phyloP scores from a whole-genome alignment of 495 filamentous ascomycete species.

The Trichoderma gamsii region DNA sequence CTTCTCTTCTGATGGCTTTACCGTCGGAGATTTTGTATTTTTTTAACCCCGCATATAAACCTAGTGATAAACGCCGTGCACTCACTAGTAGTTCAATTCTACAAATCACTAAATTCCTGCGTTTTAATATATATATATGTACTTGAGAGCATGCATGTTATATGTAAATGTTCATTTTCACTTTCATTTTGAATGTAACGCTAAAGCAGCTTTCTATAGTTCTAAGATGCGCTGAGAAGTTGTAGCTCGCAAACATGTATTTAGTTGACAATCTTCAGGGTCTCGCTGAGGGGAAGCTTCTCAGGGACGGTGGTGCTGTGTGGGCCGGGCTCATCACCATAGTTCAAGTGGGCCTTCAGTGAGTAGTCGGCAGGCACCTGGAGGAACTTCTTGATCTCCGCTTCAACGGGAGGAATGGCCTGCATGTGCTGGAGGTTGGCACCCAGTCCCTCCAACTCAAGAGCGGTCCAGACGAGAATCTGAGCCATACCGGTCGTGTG shows the following conservation, averaged over 20 bases:
- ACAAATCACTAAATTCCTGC: too few species aligned
- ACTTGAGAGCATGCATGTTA: too few species aligned
- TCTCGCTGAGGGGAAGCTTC: conserved; percentile 14
- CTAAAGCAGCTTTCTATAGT: too few species aligned
- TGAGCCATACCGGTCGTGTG: conserved; percentile 53
- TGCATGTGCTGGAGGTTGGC: conserved; percentile 47
- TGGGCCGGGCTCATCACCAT: conserved; percentile 36
- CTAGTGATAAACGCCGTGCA: too few species aligned
- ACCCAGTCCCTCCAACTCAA: conserved; percentile 47
- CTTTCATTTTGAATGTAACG: too few species aligned
- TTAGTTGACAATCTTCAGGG: conserved; percentile 8
- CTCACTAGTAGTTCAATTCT: too few species aligned
- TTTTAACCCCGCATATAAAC: too few species aligned
- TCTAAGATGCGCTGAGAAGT: too few species aligned
- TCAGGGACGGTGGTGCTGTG: not conserved
- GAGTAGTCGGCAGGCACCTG: conserved; percentile 43
- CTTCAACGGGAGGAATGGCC: conserved; percentile 48
- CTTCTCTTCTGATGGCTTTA: too few species aligned
- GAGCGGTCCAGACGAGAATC: conserved; percentile 43
- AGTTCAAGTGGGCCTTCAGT: conserved; percentile 47
- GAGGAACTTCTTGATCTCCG: conserved; percentile 38
- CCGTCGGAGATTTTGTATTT: too few species aligned
- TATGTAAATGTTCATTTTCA: too few species aligned
- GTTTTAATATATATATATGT: too few species aligned
- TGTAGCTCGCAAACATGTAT: not conserved